A percentile compares a stretch with the other conserved stretches of the same genome.
Evolutionary conservation across 306 rosid species (phyloP).

Genomic region (Herpetospermum pedunculosum): DNA sequence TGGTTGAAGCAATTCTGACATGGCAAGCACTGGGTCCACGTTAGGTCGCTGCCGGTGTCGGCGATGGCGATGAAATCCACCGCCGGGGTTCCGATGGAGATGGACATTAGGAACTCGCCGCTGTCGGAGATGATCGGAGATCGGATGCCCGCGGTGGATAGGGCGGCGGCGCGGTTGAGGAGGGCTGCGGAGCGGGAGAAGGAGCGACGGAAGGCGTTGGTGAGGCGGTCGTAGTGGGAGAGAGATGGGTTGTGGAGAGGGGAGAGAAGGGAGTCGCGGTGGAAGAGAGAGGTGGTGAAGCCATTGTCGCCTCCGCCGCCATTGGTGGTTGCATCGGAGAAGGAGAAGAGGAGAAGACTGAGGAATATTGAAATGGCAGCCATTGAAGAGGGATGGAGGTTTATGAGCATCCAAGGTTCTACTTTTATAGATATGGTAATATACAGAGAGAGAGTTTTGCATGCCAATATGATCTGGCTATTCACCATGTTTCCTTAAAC

Average conservation of each 20-base stretch:
- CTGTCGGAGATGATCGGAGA: conserved; percentile 12
- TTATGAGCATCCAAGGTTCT: neutral
- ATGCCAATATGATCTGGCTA: too few species aligned
- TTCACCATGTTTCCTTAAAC: too few species aligned
- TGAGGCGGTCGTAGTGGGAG: conserved; percentile 19
- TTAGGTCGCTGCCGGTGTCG: conserved; percentile 59
- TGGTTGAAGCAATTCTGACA: conserved; percentile 41
- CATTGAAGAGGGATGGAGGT: neutral
- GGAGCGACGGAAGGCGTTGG: conserved; percentile 36
- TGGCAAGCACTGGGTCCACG: conserved; percentile 55
- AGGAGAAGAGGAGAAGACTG: neutral
- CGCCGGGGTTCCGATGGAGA: conserved; percentile 44
- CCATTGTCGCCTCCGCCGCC: neutral
- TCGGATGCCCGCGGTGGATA: neutral
- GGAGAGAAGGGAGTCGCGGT: conserved; percentile 39
- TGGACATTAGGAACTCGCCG: conserved; percentile 42
- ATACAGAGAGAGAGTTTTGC: too few species aligned
- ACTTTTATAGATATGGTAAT: neutral
- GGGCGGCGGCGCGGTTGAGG: neutral
- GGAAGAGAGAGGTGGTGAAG: conserved; percentile 26
- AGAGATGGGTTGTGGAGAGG: conserved; percentile 25
- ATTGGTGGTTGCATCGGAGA: neutral
- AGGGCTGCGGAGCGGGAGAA: neutral
- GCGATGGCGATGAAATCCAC: conserved; percentile 27
- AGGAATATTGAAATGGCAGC: neutral